Evolutionary conservation across 1,139 yeast genomes (phyloP), one percentile per base, ranked within the genome.

Genomic region (Yamadazyma friedrichii): DNA sequence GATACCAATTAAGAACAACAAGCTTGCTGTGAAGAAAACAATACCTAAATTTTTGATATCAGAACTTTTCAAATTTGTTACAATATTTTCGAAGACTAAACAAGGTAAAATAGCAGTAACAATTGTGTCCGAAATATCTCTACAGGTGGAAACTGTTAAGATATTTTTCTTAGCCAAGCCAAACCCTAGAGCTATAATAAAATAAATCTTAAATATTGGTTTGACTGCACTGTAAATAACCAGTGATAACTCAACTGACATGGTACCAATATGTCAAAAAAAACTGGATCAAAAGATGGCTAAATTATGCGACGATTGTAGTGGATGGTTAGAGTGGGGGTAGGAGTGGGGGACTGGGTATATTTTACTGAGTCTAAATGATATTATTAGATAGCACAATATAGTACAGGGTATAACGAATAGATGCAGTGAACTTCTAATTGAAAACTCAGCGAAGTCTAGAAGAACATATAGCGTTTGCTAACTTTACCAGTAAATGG

Each of bases 151-250:
- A 30, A 87, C 88, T 0, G 86, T 72, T 12, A 89, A 65, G 30
- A 88, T 74, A 55, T 86, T 83, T 47, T 67, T 68, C 48, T 76
- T 77, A 6, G 95, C 91, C 9, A 88, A 65, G 29, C 67, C 59
- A 53, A 70, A 86, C 8, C 97, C 97, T 13, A 83, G 62, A 2
- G 74, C 82, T 6, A 88, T 76, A 54, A 88, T 84, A 53, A 86
- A 65, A 54, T 88, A 88, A 50, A 89, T 88, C 65, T 91, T 89
- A 64, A 88, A 71, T 45, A 89, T 84, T 17, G 97, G 97, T 64
- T 88, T 89, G 38, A 85, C 84, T 0, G 96, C 80, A 15, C 88
- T 75, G 61, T 83, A 89, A 11, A 89, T 83, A 33, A 89, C 80
- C 35, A 74, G 74, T 10, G 96, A 95, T 15, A 88, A 58, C 1